These are phyloP conservation scores for Coprinopsis marcescibilis DNA, from an alignment of 768 basidiomycete species.

Conservation along the genomic window DNA sequence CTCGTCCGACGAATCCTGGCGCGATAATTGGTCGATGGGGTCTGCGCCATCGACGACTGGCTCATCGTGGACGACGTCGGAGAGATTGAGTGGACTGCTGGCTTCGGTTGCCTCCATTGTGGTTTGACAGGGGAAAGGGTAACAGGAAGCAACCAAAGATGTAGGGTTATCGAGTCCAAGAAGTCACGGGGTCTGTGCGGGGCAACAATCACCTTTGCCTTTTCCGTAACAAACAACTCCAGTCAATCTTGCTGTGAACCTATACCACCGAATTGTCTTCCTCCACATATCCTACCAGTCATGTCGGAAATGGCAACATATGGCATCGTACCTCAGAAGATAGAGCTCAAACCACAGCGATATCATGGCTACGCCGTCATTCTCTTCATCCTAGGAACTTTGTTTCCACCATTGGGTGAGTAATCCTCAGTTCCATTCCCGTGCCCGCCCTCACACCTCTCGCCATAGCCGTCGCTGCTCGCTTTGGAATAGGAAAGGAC, in stretches of 20 bases:
- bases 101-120: slow-evolving; percentile 55
- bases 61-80: slow-evolving; percentile 82
- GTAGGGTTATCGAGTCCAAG: slow-evolving; percentile 3
- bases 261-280: background rate
- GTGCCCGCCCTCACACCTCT: slow-evolving; percentile 7
- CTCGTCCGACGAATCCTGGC: slow-evolving; percentile 23
- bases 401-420: slow-evolving; percentile 87
- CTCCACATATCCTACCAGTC: slow-evolving; percentile 10
- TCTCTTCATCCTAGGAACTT: slow-evolving; percentile 82
- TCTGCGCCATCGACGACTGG: slow-evolving; percentile 56
- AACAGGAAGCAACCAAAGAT: background rate
- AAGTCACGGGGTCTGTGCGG: slow-evolving; percentile 6
- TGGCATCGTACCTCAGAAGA: slow-evolving; percentile 29
- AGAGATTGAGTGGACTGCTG: slow-evolving; percentile 59
- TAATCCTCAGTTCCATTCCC: slow-evolving; percentile 5
- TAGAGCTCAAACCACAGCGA: slow-evolving; percentile 59
- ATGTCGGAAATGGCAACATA: slow-evolving; percentile 27
- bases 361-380: slow-evolving; percentile 79
- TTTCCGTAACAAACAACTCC: slow-evolving; percentile 7
- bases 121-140: no score
- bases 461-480: slow-evolving; percentile 75
- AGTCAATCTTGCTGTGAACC: slow-evolving; percentile 2
- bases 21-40: slow-evolving; percentile 22
- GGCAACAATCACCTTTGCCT: slow-evolving; percentile 5
- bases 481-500: slow-evolving; percentile 88